These are phyloP conservation scores for Xylaria castorea DNA, from an alignment of 495 filamentous ascomycete genomes.

Conservation along the genomic window DNA sequence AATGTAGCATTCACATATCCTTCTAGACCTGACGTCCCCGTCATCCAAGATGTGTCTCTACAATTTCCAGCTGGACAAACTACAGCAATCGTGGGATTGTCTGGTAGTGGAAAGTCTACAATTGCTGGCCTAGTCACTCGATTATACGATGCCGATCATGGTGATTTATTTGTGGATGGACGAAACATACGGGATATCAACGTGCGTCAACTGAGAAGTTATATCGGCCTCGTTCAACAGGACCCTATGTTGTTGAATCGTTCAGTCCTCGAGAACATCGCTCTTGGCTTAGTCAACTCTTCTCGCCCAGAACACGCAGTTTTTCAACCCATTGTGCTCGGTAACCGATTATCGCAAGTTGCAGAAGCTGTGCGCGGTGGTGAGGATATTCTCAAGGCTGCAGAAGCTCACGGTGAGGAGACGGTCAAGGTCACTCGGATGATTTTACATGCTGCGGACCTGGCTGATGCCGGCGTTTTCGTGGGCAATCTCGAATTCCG, in stretches of 20 bases:
- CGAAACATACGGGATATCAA: conserved; percentile 63
- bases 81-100: conserved; percentile 72
- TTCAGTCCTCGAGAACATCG: conserved; percentile 74
- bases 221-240: conserved; percentile 70
- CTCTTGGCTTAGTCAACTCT: conserved; percentile 67
- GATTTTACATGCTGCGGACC: conserved; percentile 42
- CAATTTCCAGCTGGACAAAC: conserved; percentile 60
- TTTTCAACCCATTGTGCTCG: conserved; percentile 37
- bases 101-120: conserved; percentile 77
- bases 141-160: conserved; percentile 57
- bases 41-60: conserved; percentile 58
- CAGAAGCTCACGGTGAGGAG: conserved; percentile 30
- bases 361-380: conserved; percentile 36
- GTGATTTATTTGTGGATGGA: conserved; percentile 58
- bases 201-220: conserved; percentile 60
- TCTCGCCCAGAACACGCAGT: conserved; percentile 50
- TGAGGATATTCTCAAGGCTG: conserved; percentile 35
- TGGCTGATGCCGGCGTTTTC: conserved; percentile 51
- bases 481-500: conserved; percentile 46
- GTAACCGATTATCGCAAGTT: conserved; percentile 32
- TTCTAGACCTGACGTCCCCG: conserved; percentile 61
- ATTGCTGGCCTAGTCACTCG: conserved; percentile 63
- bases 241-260: conserved; percentile 69
- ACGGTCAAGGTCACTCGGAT: conserved; percentile 43
- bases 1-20: conserved; percentile 68